These are phyloP conservation scores for Magnusiomyces ingens DNA, from an alignment of 1,139 yeast species.

Conservation along the genomic window DNA sequence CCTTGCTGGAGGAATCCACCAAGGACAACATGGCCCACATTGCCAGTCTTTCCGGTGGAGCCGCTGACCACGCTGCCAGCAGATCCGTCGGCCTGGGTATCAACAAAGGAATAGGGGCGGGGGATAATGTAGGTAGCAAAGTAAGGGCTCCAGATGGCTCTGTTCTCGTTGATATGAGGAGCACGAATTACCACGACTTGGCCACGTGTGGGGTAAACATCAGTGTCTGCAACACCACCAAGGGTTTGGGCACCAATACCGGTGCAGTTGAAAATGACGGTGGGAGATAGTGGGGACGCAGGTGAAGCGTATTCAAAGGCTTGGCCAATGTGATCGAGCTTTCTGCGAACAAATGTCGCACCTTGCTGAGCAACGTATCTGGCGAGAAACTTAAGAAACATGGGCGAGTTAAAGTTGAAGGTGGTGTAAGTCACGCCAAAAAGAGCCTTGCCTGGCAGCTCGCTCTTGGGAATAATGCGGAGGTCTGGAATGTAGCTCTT, in stretches of 20 bases:
- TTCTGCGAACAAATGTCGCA: conserved; percentile 39
- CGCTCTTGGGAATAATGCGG: conserved; percentile 19
- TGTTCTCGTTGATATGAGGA: conserved; percentile 24
- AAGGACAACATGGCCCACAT: conserved; percentile 47
- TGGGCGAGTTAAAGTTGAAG: conserved; percentile 61
- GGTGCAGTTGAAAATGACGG: conserved; percentile 53
- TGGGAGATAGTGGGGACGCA: conserved; percentile 17
- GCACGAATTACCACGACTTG: conserved; percentile 56
- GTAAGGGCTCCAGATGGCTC: conserved; percentile 14
- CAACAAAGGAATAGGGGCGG: conserved; percentile 43
- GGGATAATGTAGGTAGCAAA: conserved; percentile 51
- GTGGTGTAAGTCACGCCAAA: conserved; percentile 48
- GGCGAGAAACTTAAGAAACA: conserved; percentile 41
- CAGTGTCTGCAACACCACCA: conserved; percentile 47
- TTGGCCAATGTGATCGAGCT: conserved; percentile 45
- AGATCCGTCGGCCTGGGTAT: neutral
- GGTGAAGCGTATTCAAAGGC: conserved; percentile 32
- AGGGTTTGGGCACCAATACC: conserved; percentile 53
- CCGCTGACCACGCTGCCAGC: neutral
- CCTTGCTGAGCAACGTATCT: conserved; percentile 39
- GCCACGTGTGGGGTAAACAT: conserved; percentile 54
- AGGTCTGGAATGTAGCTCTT: conserved; percentile 43
- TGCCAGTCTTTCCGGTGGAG: neutral
- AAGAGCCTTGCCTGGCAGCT: conserved; percentile 15
- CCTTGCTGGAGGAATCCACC: conserved; percentile 59